Base-by-base conservation (phyloP, 73 alveolate species). In the Uronychia binucleata region DNA sequence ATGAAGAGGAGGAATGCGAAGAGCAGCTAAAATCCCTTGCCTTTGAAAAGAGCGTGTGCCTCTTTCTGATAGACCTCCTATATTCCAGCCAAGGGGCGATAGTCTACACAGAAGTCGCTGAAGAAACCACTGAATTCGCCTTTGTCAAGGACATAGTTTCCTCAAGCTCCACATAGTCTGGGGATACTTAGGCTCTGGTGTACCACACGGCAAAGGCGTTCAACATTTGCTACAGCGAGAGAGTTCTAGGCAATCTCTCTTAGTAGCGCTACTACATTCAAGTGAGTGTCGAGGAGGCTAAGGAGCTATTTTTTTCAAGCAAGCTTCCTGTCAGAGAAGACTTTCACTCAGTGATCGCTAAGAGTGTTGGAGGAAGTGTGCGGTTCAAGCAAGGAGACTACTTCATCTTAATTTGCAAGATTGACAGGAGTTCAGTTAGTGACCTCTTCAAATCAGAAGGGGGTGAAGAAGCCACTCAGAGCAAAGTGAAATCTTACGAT, bases 81-180 rank as follows among this genome's bases (percentile, higher is more conserved):
- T 93, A 93, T 57, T 46, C 86, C 34, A 80, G 90, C 30, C 80
- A 93, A 86, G 97, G 97, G 28, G 33, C 86, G 33, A 74, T 86
- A 13, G 80, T 93, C 46, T 93, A 90, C 80, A 78, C 88, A 0
- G 95, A 93, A 32, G 27, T 93, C 30, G 1, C 26, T 14, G 32
- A 31, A 0, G 86, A 60, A 29, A 33, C 86, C 0, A 74, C 86
- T 31, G 97, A 93, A 59, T 93, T 80, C 57, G 75, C 77, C 28
- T 81, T 91, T 31, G 57, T 75, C 30, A 77, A 77, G 28, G 90
- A 78, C 28, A 25, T 90, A 14, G n/a, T 85, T 26, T 28, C 78
- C 8, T 75, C 57, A 32, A 28, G 5, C 5, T 27, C n/a, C 5
- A 32, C n/a, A n/a, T n/a, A n/a, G n/a, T n/a, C 59, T 26, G 58